Evolutionary conservation across 768 basidiomycete species (phyloP).

Genomic region (Hirschioporus abietinus): DNA sequence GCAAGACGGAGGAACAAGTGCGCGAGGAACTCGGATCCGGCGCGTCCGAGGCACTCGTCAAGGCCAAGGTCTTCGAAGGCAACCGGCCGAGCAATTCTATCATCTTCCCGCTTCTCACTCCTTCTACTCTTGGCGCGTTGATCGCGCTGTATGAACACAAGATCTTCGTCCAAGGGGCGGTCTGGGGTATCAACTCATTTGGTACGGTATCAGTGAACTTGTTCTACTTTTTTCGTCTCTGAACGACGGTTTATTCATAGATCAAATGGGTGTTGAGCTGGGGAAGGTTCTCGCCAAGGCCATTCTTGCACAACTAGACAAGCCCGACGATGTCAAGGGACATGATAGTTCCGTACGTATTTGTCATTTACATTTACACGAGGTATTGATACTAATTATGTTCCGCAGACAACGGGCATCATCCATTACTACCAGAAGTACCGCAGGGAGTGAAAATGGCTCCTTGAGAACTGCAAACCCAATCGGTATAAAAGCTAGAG

Average conservation of each 20-base stretch:
- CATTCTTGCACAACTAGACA: conserved; percentile 84
- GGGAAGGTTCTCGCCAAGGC: conserved; percentile 97
- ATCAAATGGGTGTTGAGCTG: conserved; percentile 99
- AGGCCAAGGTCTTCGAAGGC: conserved; percentile 97
- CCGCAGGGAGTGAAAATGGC: conserved; percentile 53
- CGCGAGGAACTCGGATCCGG: conserved; percentile 55
- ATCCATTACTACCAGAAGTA: conserved; percentile 96
- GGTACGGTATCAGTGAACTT: conserved; percentile 41
- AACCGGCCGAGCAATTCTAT: conserved; percentile 97
- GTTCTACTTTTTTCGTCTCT: not conserved
- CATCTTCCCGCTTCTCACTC: conserved; percentile 90
- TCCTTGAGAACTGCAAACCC: too few relatives aligned
- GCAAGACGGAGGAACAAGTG: conserved; percentile 92
- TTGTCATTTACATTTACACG: conserved; percentile 14
- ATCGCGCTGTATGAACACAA: conserved; percentile 97
- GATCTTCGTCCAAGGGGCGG: conserved; percentile 94
- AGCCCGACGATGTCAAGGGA: conserved; percentile 70
- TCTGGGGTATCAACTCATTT: conserved; percentile 99
- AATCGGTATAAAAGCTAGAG: too few relatives aligned
- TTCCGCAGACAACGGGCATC: conserved; percentile 78
- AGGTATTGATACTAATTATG: conserved; percentile 11
- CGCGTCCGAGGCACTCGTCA: conserved; percentile 80
- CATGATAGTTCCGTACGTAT: conserved; percentile 89
- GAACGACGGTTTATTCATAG: conserved; percentile 30
- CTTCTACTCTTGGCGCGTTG: conserved; percentile 80